Evolutionary conservation across 2,329 filamentous ascomycete genomes (phyloP), one percentile per base, ranked within the genome.

Genomic region (Ophiosphaerella korrae): DNA sequence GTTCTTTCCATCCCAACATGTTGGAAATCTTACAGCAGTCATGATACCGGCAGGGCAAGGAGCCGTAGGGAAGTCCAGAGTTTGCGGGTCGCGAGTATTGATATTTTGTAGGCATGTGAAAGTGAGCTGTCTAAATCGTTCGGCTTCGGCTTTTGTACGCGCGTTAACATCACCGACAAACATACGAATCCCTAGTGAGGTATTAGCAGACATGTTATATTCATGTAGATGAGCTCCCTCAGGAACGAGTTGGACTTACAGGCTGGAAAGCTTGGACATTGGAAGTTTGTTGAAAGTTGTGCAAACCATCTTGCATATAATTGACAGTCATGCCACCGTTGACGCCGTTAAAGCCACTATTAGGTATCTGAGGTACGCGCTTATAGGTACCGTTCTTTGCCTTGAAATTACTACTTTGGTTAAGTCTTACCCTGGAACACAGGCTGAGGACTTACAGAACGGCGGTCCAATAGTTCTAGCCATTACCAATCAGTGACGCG

Each of bases 211-310:
- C n/a, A 36, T 5, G 5, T 7, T 3, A 2, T 21, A 23, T 11
- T 18, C 12, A 8, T n/a, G 14, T 23, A 5, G 14, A 9, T 32
- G 7, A 29, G 6, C 7, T 29, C 11, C 26, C 7, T 8, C 6
- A 11, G 23, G 39, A 13, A 23, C n/a, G 11, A 13, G 26, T 11
- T 23, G 7, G 21, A 57, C 55, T 31, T 48, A 61, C 62, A 2
- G 63, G 57, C 39, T 77, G 70, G 56, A 78, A 78, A 7, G 75
- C 76, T 18, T 72, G 75, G 23, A 76, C 74, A 42, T 76, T 77
- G 37, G 61, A 65, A 1, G 53, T 64, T 36, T 69, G 52, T 9
- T 62, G 50, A 44, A 65, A 63, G 40, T 63, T 62, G 41, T 64
- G 64, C 7, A 64, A 50, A 55, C 56, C 64, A 21, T 64, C 64